These are phyloP conservation scores for Sclerotinia borealis DNA, from an alignment of 2,329 filamentous ascomycete species.

Conservation along the genomic window DNA sequence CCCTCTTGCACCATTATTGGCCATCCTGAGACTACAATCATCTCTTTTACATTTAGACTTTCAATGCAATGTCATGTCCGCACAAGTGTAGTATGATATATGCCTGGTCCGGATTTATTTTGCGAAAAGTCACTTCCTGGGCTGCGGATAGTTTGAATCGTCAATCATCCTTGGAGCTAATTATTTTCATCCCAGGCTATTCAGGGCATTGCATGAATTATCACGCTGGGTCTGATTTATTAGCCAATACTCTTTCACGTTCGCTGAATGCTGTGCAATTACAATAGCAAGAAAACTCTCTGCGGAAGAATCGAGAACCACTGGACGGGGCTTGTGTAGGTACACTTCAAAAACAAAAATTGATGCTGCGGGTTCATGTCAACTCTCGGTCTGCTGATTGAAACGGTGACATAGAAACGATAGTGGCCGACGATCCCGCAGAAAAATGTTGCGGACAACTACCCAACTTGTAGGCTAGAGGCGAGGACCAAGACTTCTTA, in stretches of 20 bases:
- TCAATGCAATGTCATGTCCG: not conserved
- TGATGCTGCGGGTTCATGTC: not conserved
- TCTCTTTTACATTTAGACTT: not conserved
- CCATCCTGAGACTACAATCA: not conserved
- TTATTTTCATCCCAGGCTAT: not conserved
- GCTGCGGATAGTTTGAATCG: not conserved
- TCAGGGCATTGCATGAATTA: not conserved
- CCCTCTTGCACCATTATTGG: not conserved
- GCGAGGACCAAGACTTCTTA: not conserved
- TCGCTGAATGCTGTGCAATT: not conserved
- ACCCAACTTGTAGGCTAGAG: not conserved
- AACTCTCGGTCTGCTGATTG: not conserved
- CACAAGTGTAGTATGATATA: conserved; percentile 1
- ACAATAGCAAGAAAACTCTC: not conserved
- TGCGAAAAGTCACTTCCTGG: not conserved
- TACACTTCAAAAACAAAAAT: not conserved
- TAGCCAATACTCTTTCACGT: not conserved
- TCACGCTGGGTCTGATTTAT: not conserved
- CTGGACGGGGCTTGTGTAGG: not conserved
- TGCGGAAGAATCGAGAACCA: not conserved
- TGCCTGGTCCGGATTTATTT: not conserved
- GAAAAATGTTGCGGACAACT: not conserved
- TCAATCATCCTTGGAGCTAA: not conserved
- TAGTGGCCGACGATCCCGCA: not conserved
- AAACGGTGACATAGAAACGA: not conserved